These are phyloP conservation scores for Pythium phragmiticola DNA, from an alignment of 352 stramenopile species.

Conservation along the genomic window DNA sequence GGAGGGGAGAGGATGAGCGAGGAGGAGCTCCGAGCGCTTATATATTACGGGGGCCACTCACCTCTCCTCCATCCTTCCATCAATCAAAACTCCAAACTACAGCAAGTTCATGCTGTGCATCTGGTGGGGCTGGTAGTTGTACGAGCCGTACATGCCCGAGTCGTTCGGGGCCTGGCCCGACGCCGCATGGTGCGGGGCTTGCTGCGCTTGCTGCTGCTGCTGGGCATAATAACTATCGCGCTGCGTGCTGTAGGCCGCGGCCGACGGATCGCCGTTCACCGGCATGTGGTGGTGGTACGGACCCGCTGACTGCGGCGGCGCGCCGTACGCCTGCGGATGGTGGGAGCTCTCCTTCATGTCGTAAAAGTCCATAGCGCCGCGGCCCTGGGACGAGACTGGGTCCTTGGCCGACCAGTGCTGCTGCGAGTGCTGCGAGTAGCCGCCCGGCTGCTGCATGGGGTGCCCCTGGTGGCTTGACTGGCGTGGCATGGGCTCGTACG, in stretches of 20 bases:
- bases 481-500: conserved; percentile 22
- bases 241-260: conserved; percentile 46
- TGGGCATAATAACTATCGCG: conserved; percentile 49
- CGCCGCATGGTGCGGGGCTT: conserved; percentile 33
- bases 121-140: conserved; percentile 61
- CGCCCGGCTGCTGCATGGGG: conserved; percentile 12
- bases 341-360: conserved; percentile 56
- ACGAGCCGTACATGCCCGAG: conserved; percentile 53
- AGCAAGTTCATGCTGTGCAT: conserved; percentile 81
- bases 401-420: conserved; percentile 52
- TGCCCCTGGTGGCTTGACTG: conserved; percentile 16
- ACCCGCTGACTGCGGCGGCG: conserved; percentile 35
- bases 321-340: conserved; percentile 50
- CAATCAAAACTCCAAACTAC: conserved; percentile 23
- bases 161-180: conserved; percentile 11
- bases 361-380: conserved; percentile 64
- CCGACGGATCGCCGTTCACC: conserved; percentile 45
- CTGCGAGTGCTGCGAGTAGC: conserved; percentile 39
- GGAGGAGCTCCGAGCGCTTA: conserved; percentile 18
- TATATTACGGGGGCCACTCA: conserved; percentile 21
- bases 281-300: conserved; percentile 68
- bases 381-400: conserved; percentile 22
- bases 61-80: conserved; percentile 2
- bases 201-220: conserved; percentile 14
- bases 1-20: neutral